phyloP scores from a whole-genome alignment of 2,329 filamentous ascomycete species.

The Fusarium coffeatum region DNA sequence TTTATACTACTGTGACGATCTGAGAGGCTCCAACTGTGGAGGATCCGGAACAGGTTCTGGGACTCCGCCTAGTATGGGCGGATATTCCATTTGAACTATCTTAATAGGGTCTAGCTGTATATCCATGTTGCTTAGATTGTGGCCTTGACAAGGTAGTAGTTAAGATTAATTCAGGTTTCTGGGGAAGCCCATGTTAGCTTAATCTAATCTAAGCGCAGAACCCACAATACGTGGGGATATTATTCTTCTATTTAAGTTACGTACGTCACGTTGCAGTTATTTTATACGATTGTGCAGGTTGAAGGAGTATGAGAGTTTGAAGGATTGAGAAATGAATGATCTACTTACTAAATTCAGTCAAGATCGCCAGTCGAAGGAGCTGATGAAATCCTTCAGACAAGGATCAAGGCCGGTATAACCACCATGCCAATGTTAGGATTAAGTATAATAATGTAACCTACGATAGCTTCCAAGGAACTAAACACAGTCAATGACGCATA shows the following conservation, averaged over 20 bases:
- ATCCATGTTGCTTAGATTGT: too few species aligned
- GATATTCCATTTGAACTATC: too few species aligned
- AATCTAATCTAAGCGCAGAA: neutral
- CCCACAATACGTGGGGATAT: too few species aligned
- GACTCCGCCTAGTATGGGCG: too few species aligned
- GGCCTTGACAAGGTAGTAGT: too few species aligned
- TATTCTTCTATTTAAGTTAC: too few species aligned
- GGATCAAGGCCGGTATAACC: neutral
- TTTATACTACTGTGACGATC: too few species aligned
- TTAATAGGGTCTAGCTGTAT: too few species aligned
- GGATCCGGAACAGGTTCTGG: too few species aligned
- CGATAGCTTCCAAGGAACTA: neutral
- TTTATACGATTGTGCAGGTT: neutral
- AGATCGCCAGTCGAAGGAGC: neutral
- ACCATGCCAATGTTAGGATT: neutral
- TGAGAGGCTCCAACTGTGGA: too few species aligned
- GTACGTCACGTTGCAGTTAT: neutral
- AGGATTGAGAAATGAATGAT: neutral
- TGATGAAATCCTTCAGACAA: fast-evolving
- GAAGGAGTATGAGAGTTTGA: neutral
- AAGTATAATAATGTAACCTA: neutral
- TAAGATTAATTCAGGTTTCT: too few species aligned
- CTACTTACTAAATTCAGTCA: neutral
- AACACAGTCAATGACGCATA: neutral
- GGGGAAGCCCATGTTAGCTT: too few species aligned